Conservation (phyloP, 1,139 yeast genomes). For the Keqinozyma sinolaborantium region DNA sequence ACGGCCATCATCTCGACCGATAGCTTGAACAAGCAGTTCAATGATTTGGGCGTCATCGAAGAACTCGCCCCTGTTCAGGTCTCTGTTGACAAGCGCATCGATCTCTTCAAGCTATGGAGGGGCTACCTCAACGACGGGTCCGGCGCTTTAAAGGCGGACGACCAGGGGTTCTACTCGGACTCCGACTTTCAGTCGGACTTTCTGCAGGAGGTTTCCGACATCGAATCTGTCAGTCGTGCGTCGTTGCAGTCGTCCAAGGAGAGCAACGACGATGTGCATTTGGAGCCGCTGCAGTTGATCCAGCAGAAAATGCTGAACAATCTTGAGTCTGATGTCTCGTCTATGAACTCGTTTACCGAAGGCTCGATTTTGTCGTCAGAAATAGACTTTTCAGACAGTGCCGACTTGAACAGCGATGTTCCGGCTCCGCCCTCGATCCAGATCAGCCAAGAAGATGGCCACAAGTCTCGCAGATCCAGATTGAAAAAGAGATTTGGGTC, state of each 20-base stretch:
- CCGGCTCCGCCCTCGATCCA: constrained; percentile 1
- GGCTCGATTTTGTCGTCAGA: constrained; percentile 1
- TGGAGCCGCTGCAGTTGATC: constrained; percentile 8
- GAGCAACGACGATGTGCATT: constrained; percentile 1
- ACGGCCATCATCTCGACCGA: constrained; percentile 4
- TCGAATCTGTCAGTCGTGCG: constrained; percentile 3
- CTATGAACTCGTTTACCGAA: background rate
- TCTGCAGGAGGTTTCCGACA: constrained; percentile 3
- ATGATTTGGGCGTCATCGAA: constrained; percentile 4
- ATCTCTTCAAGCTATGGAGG: constrained; percentile 8
- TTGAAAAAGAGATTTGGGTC: constrained; percentile 3
- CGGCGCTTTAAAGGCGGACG: constrained; percentile 23
- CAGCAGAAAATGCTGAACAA: constrained; percentile 9
- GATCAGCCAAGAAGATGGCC: constrained; percentile 4
- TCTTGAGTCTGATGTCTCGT: constrained; percentile 5
- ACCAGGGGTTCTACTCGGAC: constrained; percentile 42
- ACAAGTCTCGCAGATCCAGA: constrained; percentile 7
- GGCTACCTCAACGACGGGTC: constrained; percentile 29
- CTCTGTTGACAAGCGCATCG: background rate
- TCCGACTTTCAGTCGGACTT: constrained; percentile 19
- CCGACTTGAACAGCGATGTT: constrained; percentile 5
- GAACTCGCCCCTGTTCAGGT: constrained; percentile 3
- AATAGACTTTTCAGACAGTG: constrained; percentile 5
- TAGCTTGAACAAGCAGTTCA: constrained; percentile 5
- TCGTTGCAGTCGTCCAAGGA: background rate